phyloP scores from a whole-genome alignment of 2,329 filamentous ascomycete genomes.

The Fusarium buxicola region DNA sequence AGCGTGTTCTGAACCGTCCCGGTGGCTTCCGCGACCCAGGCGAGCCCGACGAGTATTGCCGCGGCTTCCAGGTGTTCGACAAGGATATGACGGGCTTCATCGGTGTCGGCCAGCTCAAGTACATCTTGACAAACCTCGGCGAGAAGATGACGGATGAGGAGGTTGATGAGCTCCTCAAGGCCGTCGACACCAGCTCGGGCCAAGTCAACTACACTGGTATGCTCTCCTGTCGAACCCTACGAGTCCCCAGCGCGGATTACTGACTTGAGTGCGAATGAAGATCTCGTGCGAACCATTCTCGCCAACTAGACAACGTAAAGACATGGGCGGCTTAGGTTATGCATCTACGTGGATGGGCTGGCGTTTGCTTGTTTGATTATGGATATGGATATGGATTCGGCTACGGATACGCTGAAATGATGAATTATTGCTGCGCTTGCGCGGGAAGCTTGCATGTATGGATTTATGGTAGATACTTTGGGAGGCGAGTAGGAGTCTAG shows the following conservation, averaged over 20 bases:
- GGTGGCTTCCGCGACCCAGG: conserved; percentile 98
- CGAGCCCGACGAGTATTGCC: conserved; percentile 97
- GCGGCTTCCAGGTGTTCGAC: conserved; percentile 99
- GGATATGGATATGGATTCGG: conserved; percentile 40
- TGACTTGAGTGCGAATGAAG: conserved; percentile 54
- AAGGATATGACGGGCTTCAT: conserved; percentile 99
- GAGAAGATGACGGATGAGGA: conserved; percentile 99
- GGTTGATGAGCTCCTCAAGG: conserved; percentile 98
- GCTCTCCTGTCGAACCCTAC: neutral
- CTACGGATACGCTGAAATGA: conserved; percentile 41
- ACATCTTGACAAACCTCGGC: conserved; percentile 96
- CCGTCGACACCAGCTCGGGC: conserved; percentile 93
- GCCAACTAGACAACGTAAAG: conserved; percentile 71
- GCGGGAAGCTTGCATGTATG: conserved; percentile 40
- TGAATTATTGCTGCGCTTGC: conserved; percentile 42
- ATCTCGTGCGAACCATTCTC: conserved; percentile 87
- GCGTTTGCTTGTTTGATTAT: conserved; percentile 50
- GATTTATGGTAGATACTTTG: conserved; percentile 45
- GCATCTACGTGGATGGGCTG: conserved; percentile 50
- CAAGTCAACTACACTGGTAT: conserved; percentile 97
- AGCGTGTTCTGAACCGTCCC: conserved; percentile 95
- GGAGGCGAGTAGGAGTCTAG: conserved; percentile 36
- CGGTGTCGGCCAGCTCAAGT: conserved; percentile 96
- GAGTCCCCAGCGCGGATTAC: neutral
- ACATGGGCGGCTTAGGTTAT: conserved; percentile 42